Evolutionary conservation across 176 grass and related monocot genomes (phyloP), one percentile per base, ranked within the genome.

Genomic region (Aegilops sharonensis): DNA sequence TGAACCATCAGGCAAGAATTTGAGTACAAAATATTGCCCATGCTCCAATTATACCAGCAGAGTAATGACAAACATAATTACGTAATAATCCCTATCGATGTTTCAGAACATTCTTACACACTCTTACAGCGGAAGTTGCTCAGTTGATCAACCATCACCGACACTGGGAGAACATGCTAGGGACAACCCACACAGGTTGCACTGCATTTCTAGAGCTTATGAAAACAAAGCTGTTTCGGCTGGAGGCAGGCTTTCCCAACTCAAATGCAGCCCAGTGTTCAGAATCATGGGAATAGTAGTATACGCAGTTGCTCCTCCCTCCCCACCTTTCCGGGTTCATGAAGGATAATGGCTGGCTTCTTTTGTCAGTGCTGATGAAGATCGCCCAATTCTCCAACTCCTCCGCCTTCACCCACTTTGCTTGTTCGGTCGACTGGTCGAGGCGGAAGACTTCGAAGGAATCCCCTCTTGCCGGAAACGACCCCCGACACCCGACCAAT

Each of bases 301-400:
- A 74, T 6, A 74, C 40, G 1, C 40, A 74, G 40, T 47, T 74
- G 11, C 71, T 74, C 71, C 71, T 74, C 40, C 71, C 71, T 45
- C 71, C 71, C 71, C 71, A 74, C 40, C 71, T 74, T 40, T 74
- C 71, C 3, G 71, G 71, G 40, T 74, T 48, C 40, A 74, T 74
- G 23, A 9, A 47, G 4, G 71, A 48, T 74, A 74, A 48, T 27
- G 39, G 40, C 6, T 74, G 71, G 40, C 40, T 48, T 47, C 71
- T 45, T 23, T 74, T 27, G 40, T 74, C 23, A 0, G 71, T 48
- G 71, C 71, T 74, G 23, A 29, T 74, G 71, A 74, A 48, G 40
- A 74, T 74, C 0, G 71, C 40, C 40, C 71, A 47, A 74, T 74
- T 74, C n/a, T 24, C 12, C 23, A 74, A 17, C 11, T 74, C 23